Conservation (phyloP, 768 basidiomycete species). For the Candolleomyces eurysporus region DNA sequence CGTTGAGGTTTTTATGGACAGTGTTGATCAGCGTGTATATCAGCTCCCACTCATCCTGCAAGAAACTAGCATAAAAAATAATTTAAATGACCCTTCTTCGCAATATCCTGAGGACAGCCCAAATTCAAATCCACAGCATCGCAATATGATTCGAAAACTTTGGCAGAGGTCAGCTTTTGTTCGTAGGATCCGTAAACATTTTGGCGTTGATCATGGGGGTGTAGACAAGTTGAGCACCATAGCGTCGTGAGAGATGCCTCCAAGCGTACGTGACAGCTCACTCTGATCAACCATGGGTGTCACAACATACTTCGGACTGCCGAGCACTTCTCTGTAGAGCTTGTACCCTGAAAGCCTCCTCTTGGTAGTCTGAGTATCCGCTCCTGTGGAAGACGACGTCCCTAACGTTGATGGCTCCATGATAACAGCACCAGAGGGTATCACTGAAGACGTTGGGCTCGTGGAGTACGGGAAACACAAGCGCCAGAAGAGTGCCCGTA, state of each 20-base stretch:
- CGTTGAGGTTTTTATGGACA: slow-evolving; percentile 74
- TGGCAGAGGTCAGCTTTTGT: slow-evolving; percentile 75
- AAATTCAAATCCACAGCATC: slow-evolving; percentile 96
- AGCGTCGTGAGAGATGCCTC: slow-evolving; percentile 77
- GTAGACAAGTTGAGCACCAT: slow-evolving; percentile 88
- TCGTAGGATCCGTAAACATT: slow-evolving; percentile 60
- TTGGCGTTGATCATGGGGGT: slow-evolving; percentile 99
- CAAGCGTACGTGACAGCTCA: slow-evolving; percentile 92
- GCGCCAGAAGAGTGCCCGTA: background rate
- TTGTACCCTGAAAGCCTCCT: slow-evolving; percentile 73
- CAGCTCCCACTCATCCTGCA: slow-evolving; percentile 94
- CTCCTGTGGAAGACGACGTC: background rate
- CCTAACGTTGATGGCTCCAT: too few relatives aligned
- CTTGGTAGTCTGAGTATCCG: background rate
- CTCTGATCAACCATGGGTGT: slow-evolving; percentile 99
- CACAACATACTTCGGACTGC: slow-evolving; percentile 85
- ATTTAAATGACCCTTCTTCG: slow-evolving; percentile 77
- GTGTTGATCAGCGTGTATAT: slow-evolving; percentile 81
- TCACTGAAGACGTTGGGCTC: too few relatives aligned
- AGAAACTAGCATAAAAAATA: slow-evolving; percentile 86
- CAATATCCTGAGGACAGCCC: slow-evolving; percentile 95
- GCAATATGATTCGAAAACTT: slow-evolving; percentile 70
- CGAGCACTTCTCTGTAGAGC: slow-evolving; percentile 76
- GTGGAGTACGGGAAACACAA: too few relatives aligned
- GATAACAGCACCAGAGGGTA: background rate